A percentile compares a stretch with the other conserved stretches of the same genome.
Conservation (phyloP, 2,329 filamentous ascomycete species). For the Triangularia verruculosa region DNA sequence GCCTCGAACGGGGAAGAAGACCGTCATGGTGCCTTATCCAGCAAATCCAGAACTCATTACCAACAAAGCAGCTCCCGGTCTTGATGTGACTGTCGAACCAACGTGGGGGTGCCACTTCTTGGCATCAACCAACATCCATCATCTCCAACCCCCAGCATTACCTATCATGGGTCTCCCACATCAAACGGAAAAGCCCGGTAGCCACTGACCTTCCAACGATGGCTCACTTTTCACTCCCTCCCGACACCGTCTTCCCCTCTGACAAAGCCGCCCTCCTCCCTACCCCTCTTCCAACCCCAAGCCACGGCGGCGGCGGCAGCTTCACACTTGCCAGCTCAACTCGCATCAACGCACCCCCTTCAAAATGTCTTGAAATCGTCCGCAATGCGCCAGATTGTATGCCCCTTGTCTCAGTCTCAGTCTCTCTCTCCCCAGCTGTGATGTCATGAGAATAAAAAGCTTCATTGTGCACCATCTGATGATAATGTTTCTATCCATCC, state of each 20-base stretch:
- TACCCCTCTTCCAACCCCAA: conserved; percentile 31
- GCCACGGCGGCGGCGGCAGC: conserved; percentile 31
- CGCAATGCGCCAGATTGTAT: conserved; percentile 33
- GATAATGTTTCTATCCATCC: neutral
- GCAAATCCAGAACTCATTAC: too few species aligned
- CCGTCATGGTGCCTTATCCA: neutral
- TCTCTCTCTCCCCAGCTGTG: neutral
- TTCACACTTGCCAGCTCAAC: conserved; percentile 34
- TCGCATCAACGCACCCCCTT: conserved; percentile 35
- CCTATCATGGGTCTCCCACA: neutral
- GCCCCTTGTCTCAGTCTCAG: neutral
- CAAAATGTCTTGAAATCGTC: conserved; percentile 35
- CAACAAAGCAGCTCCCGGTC: neutral
- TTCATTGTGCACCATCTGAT: neutral
- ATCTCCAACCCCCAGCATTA: neutral
- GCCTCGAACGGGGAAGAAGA: neutral
- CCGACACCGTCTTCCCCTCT: conserved; percentile 18
- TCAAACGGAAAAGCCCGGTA: neutral
- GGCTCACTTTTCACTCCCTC: conserved; percentile 13
- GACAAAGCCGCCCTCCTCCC: conserved; percentile 12
- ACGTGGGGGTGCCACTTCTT: neutral
- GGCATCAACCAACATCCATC: neutral
- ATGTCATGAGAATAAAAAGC: neutral
- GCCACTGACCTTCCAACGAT: neutral
- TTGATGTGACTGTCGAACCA: neutral